These are phyloP conservation scores for Yamadazyma sp. DNA, from an alignment of 805 yeast species.

Conservation along the genomic window DNA sequence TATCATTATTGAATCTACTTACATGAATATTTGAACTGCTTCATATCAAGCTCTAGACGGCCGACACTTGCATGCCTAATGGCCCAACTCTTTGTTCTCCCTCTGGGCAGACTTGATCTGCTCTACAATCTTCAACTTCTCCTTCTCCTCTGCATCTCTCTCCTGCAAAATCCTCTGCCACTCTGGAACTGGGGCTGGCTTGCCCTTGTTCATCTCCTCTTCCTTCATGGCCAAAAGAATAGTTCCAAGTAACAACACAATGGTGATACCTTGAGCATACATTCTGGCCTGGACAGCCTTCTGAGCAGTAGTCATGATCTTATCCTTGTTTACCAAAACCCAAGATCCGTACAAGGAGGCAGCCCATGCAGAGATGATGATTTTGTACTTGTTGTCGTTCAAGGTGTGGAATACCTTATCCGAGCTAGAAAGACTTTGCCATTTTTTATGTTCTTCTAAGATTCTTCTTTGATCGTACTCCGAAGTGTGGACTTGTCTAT, in stretches of 20 bases:
- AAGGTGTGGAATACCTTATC: slow-evolving; percentile 32
- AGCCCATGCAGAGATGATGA: slow-evolving; percentile 39
- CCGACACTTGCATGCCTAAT: too few relatives aligned
- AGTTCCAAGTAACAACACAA: slow-evolving; percentile 65
- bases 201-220: slow-evolving; percentile 46
- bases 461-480: slow-evolving; percentile 27
- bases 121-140: slow-evolving; percentile 7
- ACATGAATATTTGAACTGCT: too few relatives aligned
- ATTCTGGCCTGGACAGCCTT: slow-evolving; percentile 86
- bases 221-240: slow-evolving; percentile 67
- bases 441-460: slow-evolving; percentile 34
- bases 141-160: slow-evolving; percentile 17
- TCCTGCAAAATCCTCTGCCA: slow-evolving; percentile 34
- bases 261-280: slow-evolving; percentile 85
- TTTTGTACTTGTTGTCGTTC: slow-evolving; percentile 35
- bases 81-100: slow-evolving; percentile 8
- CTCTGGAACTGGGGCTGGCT: slow-evolving; percentile 36
- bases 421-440: slow-evolving; percentile 31
- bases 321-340: slow-evolving; percentile 69
- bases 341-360: slow-evolving; percentile 63
- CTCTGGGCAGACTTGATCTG: slow-evolving; percentile 10
- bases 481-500: slow-evolving; percentile 34
- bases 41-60: too few relatives aligned
- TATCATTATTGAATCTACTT: too few relatives aligned
- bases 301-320: slow-evolving; percentile 71